phyloP scores from a whole-genome alignment of 2,329 filamentous ascomycete genomes.

The Pyrenochaeta sp. region DNA sequence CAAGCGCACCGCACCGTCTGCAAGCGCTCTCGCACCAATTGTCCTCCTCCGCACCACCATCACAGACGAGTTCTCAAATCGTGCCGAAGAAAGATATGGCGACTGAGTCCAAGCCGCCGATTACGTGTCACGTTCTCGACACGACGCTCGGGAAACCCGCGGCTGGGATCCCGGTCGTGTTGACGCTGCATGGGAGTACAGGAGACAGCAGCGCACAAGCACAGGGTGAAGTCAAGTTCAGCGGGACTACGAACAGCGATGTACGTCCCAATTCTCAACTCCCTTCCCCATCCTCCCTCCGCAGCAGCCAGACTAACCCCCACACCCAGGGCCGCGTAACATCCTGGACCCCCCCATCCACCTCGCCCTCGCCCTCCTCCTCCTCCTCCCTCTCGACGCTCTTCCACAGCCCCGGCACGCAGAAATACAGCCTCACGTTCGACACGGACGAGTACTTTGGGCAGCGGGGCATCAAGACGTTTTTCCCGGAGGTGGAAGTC shows the following conservation, averaged over 20 bases:
- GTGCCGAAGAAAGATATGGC: conserved; percentile 23
- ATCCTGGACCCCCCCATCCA: conserved; percentile 66
- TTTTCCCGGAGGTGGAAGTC: conserved; percentile 65
- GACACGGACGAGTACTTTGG: conserved; percentile 77
- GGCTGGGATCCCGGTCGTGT: conserved; percentile 69
- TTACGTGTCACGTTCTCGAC: conserved; percentile 89
- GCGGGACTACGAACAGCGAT: conserved; percentile 75
- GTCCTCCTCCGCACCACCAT: conserved; percentile 6
- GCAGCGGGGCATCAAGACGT: conserved; percentile 59
- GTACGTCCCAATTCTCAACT: no score
- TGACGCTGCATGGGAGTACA: conserved; percentile 56
- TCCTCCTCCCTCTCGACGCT: conserved; percentile 49
- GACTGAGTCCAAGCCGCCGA: conserved; percentile 57
- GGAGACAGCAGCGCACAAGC: conserved; percentile 23
- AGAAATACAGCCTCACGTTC: conserved; percentile 74
- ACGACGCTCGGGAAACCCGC: conserved; percentile 77
- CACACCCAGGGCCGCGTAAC: conserved; percentile 78
- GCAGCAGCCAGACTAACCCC: no score
- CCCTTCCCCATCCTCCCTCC: no score
- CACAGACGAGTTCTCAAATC: conserved; percentile 4
- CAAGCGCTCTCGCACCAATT: conserved; percentile 29
- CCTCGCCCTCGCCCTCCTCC: conserved; percentile 49
- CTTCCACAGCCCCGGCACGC: conserved; percentile 50
- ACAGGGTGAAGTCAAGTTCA: conserved; percentile 49
- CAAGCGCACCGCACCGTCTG: conserved; percentile 26